Conservation (phyloP, 148 eudicot species). For the Persicaria tinctoria region DNA sequence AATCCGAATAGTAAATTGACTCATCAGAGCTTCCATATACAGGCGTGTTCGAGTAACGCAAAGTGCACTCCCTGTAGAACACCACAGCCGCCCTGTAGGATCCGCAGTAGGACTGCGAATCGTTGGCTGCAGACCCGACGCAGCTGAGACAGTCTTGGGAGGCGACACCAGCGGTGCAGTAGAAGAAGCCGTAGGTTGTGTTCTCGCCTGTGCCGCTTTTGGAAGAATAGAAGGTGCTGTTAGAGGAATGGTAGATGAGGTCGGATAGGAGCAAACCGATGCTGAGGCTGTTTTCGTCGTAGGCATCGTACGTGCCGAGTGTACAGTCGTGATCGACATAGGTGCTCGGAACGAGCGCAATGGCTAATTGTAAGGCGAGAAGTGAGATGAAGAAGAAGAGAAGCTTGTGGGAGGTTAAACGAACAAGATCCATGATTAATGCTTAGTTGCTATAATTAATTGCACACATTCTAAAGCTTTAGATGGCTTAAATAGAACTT, state of each 20-base stretch:
- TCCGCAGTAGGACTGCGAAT: not conserved
- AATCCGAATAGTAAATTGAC: not conserved
- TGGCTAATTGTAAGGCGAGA: too few species aligned
- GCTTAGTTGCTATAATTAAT: too few species aligned
- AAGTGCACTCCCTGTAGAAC: conserved; percentile 7
- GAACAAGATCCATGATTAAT: too few species aligned
- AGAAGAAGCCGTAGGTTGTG: conserved; percentile 3
- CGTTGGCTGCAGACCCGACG: not conserved
- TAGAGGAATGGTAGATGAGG: not conserved
- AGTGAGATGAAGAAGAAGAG: too few species aligned
- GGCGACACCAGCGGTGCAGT: not conserved
- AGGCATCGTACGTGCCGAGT: too few species aligned
- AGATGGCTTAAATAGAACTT: too few species aligned
- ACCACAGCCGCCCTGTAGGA: not conserved
- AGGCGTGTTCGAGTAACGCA: not conserved
- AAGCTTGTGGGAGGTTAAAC: too few species aligned
- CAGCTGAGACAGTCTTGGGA: not conserved
- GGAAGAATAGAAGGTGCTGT: not conserved
- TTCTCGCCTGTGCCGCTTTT: not conserved
- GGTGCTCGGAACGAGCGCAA: too few species aligned
- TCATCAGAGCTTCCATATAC: not conserved
- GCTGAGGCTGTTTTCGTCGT: too few species aligned
- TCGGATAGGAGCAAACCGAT: not conserved
- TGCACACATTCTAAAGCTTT: too few species aligned
- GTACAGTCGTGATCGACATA: too few species aligned